Evolutionary conservation across 2,329 filamentous ascomycete species (phyloP).

Genomic region (Penicillium paneum): DNA sequence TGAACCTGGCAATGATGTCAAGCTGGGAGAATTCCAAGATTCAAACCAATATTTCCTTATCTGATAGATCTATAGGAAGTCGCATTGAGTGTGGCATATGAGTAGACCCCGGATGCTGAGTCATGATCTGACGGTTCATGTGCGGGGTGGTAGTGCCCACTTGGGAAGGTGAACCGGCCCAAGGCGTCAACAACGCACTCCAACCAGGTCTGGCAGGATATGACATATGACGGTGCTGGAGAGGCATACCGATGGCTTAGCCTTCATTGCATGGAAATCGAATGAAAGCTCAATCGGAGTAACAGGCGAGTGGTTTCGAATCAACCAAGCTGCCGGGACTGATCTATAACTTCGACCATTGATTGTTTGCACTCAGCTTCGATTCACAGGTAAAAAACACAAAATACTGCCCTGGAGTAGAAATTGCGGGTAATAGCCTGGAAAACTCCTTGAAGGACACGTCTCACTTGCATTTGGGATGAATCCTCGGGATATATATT

Average conservation of each 20-base stretch:
- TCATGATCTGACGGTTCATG: not conserved
- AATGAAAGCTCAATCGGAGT: not conserved
- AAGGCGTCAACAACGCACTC: not conserved
- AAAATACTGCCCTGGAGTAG: not conserved
- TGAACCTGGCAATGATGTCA: not conserved
- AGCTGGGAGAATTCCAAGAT: not conserved
- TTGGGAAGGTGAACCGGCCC: too few relatives aligned
- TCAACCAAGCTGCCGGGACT: not conserved
- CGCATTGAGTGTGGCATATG: not conserved
- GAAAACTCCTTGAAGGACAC: not conserved
- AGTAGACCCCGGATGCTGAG: not conserved
- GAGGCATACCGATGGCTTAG: not conserved
- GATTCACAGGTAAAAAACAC: not conserved
- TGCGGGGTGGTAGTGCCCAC: too few relatives aligned
- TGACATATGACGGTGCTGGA: not conserved
- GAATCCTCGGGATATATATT: not conserved
- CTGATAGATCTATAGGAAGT: too few relatives aligned
- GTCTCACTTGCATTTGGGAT: not conserved
- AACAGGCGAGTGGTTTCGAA: not conserved
- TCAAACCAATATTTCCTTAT: not conserved
- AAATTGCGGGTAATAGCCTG: not conserved
- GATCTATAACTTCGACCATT: not conserved
- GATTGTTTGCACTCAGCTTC: not conserved
- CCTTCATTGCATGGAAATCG: fast-evolving
- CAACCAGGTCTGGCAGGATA: too few relatives aligned